These are phyloP conservation scores for Cladophialophora psammophila DNA, from an alignment of 2,329 filamentous ascomycete species.

Conservation along the genomic window DNA sequence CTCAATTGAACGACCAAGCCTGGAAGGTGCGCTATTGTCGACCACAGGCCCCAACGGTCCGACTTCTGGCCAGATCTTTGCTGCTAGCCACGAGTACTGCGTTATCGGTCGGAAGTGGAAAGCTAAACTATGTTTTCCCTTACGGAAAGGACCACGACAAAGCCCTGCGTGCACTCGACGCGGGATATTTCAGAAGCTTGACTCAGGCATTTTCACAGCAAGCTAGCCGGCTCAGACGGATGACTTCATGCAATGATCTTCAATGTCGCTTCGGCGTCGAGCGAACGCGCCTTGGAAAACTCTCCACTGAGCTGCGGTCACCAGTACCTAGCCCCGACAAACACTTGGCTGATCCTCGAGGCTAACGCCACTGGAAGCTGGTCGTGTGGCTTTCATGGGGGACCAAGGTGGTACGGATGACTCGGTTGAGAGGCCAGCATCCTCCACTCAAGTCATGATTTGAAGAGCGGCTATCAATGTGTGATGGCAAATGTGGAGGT, in stretches of 20 bases:
- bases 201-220: neutral
- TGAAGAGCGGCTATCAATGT: conserved; percentile 24
- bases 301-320: conserved; percentile 11
- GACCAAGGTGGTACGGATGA: neutral
- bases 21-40: neutral
- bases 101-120: neutral
- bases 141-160: neutral
- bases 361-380: conserved; percentile 15
- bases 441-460: conserved; percentile 14
- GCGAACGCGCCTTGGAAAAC: neutral
- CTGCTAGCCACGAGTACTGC: neutral
- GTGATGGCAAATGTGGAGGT: conserved; percentile 15
- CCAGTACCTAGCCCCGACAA: neutral
- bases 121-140: neutral
- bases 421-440: conserved; percentile 2
- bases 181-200: neutral
- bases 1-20: neutral
- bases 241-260: conserved; percentile 1
- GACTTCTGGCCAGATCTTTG: neutral
- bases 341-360: conserved; percentile 17
- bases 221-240: conserved; percentile 1
- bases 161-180: neutral
- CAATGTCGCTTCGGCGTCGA: conserved; percentile 8
- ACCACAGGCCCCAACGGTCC: neutral
- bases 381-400: conserved; percentile 1